Base-by-base conservation (phyloP, 805 yeast species). In the Cyberlindnera mycetangii region DNA sequence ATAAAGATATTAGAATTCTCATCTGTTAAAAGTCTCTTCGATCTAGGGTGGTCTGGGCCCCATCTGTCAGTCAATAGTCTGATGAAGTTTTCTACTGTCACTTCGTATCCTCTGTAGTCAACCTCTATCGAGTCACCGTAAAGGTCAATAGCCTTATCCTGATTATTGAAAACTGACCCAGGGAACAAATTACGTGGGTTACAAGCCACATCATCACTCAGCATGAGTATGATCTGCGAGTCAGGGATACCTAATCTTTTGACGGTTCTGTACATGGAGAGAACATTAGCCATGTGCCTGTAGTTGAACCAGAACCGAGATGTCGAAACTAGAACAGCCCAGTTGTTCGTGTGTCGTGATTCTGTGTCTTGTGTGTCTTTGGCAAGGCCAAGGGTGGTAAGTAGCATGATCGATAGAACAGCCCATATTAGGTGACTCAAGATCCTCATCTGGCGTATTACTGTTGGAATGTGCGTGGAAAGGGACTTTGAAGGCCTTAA, bases 231-330 rank as follows among this genome's bases (percentile, higher is more conserved):
- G 61, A 93, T 93, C 61, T 93, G 98, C 2, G 97, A 89, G 67
- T 93, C 99, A 0, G 99, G 99, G 20, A 93, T 93, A 2, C 99
- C 99, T 41, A 93, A 68, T 55, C 99, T 74, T 66, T 92, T 93
- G 31, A 93, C 98, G 0, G 98, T 93, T 54, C 99, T 76, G 69
- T 93, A 93, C 78, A 93, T 82, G 60, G 96, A 85, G 53, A 93
- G 71, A 24, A 86, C 96, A 65, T 93, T 93, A 31, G 99, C 98
- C 89, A 92, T 88, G 65, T 93, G 99, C 62, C 99, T 75, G 62
- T 93, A 93, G 65, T 93, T 93, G 74, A 93, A 93, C 99, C 99
- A 93, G 68, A 93, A 93, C 48, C 98, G 71, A 11, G 97, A 89
- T 1, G 99, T 92, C 2, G 96, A 89, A 31, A 93, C 97, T 36